phyloP scores from a whole-genome alignment of 495 filamentous ascomycete species.

The Penicillium pancosmium region DNA sequence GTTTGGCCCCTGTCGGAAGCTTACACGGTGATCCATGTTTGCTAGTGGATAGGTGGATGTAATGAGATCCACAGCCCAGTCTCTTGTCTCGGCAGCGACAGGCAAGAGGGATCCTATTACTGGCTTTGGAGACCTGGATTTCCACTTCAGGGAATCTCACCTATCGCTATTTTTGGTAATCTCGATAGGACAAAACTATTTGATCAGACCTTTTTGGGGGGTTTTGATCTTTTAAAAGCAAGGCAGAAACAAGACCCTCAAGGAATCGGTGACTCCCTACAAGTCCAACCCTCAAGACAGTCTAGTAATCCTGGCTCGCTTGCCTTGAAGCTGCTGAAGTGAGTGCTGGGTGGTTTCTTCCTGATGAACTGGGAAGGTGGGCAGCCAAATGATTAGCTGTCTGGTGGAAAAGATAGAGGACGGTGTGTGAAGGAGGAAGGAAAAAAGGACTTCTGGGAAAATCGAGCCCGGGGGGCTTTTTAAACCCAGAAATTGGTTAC shows the following conservation, averaged over 20 bases:
- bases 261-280: constrained; percentile 16
- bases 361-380: not conserved
- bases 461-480: not conserved
- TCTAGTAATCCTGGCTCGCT: constrained; percentile 15
- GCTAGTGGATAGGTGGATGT: not conserved
- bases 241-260: constrained; percentile 14
- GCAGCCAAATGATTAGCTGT: not conserved
- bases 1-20: not conserved
- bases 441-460: not conserved
- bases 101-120: constrained; percentile 11
- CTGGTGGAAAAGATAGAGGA: not conserved
- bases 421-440: not conserved
- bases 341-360: constrained; percentile 8
- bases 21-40: not conserved
- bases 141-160: constrained; percentile 21
- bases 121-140: constrained; percentile 16
- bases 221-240: constrained; percentile 16
- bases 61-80: not conserved
- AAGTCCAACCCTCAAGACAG: constrained; percentile 19
- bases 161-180: constrained; percentile 11
- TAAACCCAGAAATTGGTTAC: not conserved
- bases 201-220: not conserved
- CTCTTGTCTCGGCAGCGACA: not conserved
- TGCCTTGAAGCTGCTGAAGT: constrained; percentile 1
- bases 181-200: constrained; percentile 8